Evolutionary conservation across 768 basidiomycete species (phyloP).

Genomic region (Suillus sp.): DNA sequence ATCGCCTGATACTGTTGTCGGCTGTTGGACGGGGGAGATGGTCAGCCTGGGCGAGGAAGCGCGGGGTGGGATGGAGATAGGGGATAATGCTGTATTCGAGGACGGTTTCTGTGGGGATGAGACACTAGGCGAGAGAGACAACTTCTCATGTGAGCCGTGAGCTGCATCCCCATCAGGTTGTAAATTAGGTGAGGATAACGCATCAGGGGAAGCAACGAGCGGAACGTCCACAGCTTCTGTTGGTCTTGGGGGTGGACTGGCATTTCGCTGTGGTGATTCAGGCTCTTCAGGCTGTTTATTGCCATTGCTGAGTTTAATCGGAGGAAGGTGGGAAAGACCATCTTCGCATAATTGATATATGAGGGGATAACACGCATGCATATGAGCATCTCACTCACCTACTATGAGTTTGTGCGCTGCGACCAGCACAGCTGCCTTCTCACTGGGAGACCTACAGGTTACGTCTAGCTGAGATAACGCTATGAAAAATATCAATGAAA

Average conservation of each 20-base stretch:
- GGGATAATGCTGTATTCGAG: conserved; percentile 6
- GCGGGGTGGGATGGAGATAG: conserved; percentile 3
- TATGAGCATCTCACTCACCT: conserved; percentile 49
- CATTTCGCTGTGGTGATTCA: conserved; percentile 21
- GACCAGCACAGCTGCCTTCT: conserved; percentile 82
- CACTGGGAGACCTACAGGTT: conserved; percentile 59
- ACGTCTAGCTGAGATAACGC: conserved; percentile 56
- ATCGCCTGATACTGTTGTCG: conserved; percentile 77
- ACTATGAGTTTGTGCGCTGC: conserved; percentile 85
- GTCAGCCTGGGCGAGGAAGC: conserved; percentile 17
- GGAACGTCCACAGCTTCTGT: conserved; percentile 9
- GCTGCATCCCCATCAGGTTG: conserved; percentile 5
- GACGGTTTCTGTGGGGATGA: neutral
- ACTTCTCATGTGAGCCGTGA: conserved; percentile 14
- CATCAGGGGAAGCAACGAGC: conserved; percentile 7
- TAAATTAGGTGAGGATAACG: conserved; percentile 10
- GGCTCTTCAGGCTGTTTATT: conserved; percentile 30
- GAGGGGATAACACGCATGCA: neutral
- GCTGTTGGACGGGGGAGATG: conserved; percentile 22
- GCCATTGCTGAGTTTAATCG: conserved; percentile 72
- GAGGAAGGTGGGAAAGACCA: conserved; percentile 73
- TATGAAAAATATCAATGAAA: conserved; percentile 29
- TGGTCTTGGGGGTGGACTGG: neutral
- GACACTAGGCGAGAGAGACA: conserved; percentile 13
- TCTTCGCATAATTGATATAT: conserved; percentile 43